Evolutionary conservation across 139 green algal species (phyloP).

Genomic region (Chlorella vulgaris): DNA sequence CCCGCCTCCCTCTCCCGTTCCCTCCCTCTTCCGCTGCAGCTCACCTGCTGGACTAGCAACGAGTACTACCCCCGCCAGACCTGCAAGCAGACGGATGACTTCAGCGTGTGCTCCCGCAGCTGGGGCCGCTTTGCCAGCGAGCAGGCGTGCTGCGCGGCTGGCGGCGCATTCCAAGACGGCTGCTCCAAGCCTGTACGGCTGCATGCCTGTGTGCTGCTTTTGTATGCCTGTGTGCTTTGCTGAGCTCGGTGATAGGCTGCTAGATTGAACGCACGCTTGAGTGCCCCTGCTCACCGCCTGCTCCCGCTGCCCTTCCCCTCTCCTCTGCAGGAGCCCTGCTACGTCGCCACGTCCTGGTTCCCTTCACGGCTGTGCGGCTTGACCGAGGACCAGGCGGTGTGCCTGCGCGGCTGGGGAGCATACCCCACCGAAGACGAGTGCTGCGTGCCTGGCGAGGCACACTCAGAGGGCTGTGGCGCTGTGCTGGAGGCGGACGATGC

Average conservation of each 20-base stretch:
- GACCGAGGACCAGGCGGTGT: constrained; percentile 26
- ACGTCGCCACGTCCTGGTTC: constrained; percentile 12
- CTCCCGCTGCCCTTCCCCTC: not conserved
- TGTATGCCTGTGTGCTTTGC: not conserved
- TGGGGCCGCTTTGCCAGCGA: constrained; percentile 29
- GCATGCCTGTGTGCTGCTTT: not conserved
- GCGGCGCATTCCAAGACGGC: constrained; percentile 21
- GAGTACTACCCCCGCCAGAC: constrained; percentile 11
- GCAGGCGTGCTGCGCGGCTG: constrained; percentile 32
- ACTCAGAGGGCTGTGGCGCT: constrained; percentile 29
- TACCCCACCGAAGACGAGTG: constrained; percentile 28
- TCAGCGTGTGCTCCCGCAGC: constrained; percentile 18
- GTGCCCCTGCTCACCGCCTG: not conserved
- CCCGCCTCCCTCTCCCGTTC: not conserved
- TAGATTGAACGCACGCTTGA: not conserved
- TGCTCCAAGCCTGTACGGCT: constrained; percentile 24
- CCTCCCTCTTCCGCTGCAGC: not conserved
- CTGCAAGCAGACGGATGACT: constrained; percentile 18
- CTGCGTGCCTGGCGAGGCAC: constrained; percentile 25
- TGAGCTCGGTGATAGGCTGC: too few relatives aligned
- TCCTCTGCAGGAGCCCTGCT: constrained; percentile 20
- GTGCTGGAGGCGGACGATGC: not conserved
- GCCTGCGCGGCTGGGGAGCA: constrained; percentile 36
- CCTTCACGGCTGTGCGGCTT: constrained; percentile 21
- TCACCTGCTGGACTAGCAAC: constrained; percentile 23